Evolutionary conservation across 768 basidiomycete genomes (phyloP), one percentile per base, ranked within the genome.

Genomic region (Filobasidium floriforme): DNA sequence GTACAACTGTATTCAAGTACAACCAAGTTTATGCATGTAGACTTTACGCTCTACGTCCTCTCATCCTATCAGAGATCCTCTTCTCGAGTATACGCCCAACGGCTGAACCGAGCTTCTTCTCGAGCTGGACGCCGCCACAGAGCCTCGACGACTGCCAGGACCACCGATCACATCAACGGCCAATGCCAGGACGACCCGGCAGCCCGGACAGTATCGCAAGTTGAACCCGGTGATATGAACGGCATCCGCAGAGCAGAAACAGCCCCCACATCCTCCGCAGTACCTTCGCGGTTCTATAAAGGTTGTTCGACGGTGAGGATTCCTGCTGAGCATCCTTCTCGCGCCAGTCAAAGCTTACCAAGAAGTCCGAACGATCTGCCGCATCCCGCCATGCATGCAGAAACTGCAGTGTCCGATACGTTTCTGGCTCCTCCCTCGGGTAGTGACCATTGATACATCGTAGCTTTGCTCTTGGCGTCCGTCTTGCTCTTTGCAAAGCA

Each of bases 241-340:
- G 1, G 61, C 61, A 51, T 69, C 68, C 26, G 57, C 69, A 62
- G 72, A 71, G 74, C 77, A 78, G 64, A 75, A 78, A 1, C 69
- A 65, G 19, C 77, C 77, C 14, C 75, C 77, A 61, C 77, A 78
- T n/a, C 77, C 77, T 41, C 77, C 77, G 65, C 77, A 78, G 65
- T 73, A 72, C 60, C 75, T 61, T 67, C 71, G 69, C 0, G 75
- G 75, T 65, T 78, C 77, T 75, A 46, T 4, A 7, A 59, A 18
- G 43, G 51, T 9, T 37, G 32, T 3, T 37, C 4, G 28, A 9
- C 26, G 1, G 32, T 37, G 29, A 63, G 32, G 24, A 29, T 15
- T 54, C 22, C 12, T n/a, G 22, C 14, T 24, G 40, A 40, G n/a
- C 19, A 62, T 6, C n/a, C 29, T 22, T 11, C 24, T 41, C 69